Conservation (phyloP, 257 asterid species). For the Haberlea rhodopensis region DNA sequence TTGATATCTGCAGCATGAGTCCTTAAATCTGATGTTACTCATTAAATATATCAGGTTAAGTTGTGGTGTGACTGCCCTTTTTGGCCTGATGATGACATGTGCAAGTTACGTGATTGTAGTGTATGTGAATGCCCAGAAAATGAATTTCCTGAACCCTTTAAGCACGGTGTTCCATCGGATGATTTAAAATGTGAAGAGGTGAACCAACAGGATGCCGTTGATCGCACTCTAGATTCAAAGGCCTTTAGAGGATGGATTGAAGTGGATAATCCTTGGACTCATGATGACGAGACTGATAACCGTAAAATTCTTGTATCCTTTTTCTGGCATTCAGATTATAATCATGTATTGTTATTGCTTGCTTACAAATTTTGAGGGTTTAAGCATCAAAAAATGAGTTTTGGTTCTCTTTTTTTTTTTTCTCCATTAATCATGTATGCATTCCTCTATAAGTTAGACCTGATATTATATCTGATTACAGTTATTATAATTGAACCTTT, state of each 20-base stretch:
- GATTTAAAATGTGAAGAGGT: constrained; percentile 95
- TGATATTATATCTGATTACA: constrained; percentile 11
- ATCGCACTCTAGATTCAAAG: constrained; percentile 85
- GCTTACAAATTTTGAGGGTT: not conserved
- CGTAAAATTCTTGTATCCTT: constrained; percentile 44
- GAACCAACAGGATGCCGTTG: constrained; percentile 81
- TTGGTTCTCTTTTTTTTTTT: not conserved
- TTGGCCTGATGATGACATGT: constrained; percentile 99
- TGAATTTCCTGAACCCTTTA: constrained; percentile 83
- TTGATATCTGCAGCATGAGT: constrained; percentile 19
- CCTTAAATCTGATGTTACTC: constrained; percentile 25
- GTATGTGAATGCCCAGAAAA: constrained; percentile 91
- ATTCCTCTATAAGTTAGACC: not conserved
- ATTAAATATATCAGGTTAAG: constrained; percentile 71
- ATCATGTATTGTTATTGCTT: not conserved
- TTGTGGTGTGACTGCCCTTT: constrained; percentile 99
- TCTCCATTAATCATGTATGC: not conserved
- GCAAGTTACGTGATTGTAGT: constrained; percentile 91
- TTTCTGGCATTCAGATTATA: constrained; percentile 7
- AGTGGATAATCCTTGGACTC: constrained; percentile 95
- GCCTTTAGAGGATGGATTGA: constrained; percentile 89
- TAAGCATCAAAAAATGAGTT: not conserved
- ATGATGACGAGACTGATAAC: constrained; percentile 88
- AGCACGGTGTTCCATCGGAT: constrained; percentile 58
- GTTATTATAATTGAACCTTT: not conserved